phyloP scores from a whole-genome alignment of 768 basidiomycete species.

The Lentinula guzmanii region DNA sequence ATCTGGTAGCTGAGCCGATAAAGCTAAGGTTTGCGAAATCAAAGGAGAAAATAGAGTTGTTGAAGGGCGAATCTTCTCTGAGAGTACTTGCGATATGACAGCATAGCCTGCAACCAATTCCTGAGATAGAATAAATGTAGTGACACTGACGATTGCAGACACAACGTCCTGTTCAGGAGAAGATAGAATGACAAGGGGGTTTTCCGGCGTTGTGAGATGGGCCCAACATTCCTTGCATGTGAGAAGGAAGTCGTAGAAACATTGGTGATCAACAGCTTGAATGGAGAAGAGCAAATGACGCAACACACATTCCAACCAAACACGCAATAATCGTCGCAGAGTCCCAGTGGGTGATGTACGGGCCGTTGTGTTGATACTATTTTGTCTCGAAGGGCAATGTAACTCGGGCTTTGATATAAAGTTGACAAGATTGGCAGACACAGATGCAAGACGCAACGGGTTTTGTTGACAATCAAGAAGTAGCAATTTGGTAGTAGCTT shows the following conservation, averaged over 20 bases:
- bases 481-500: constrained; percentile 28
- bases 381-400: not conserved
- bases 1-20: not conserved
- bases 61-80: constrained; percentile 21
- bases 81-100: constrained; percentile 15
- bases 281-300: not conserved
- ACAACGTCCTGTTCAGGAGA: not conserved
- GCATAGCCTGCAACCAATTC: too few relatives aligned
- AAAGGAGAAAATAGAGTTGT: constrained; percentile 15
- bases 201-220: not conserved
- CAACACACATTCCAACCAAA: not conserved
- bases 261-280: not conserved
- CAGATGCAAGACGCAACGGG: constrained; percentile 19
- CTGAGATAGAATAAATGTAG: not conserved
- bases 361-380: not conserved
- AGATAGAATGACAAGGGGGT: not conserved
- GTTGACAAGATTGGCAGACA: constrained; percentile 22
- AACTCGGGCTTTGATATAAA: constrained; percentile 4
- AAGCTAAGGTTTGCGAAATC: constrained; percentile 9
- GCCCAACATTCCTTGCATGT: not conserved
- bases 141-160: not conserved
- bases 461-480: not conserved
- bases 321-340: constrained; percentile 1
- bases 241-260: not conserved
- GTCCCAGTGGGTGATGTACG: not conserved